Evolutionary conservation across 2,329 filamentous ascomycete genomes (phyloP).

Genomic region (Setomelanomma holmii): DNA sequence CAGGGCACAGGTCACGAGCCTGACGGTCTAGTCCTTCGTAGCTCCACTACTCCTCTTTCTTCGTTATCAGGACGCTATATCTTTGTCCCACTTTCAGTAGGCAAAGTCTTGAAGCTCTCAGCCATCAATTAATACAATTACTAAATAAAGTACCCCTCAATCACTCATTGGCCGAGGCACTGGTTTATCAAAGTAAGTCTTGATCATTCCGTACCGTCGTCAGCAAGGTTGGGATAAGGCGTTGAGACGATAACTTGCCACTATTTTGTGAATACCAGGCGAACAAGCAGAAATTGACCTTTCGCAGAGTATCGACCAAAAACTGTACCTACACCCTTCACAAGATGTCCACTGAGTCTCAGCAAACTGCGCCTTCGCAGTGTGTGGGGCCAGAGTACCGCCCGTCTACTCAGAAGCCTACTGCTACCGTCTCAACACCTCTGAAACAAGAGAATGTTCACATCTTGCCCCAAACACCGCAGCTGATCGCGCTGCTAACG

Average conservation of each 20-base stretch:
- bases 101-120: slow-evolving; percentile 8
- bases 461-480: slow-evolving; percentile 89
- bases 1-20: slow-evolving; percentile 38
- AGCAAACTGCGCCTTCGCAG: slow-evolving; percentile 56
- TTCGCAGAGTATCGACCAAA: background rate
- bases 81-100: slow-evolving; percentile 16
- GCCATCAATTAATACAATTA: slow-evolving; percentile 12
- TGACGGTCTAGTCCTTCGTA: slow-evolving; percentile 24
- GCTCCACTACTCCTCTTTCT: slow-evolving; percentile 22
- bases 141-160: slow-evolving; percentile 5
- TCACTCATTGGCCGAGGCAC: slow-evolving; percentile 5
- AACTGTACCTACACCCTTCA: background rate
- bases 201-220: background rate
- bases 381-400: slow-evolving; percentile 83
- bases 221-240: background rate
- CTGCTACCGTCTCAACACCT: slow-evolving; percentile 84
- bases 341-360: slow-evolving; percentile 36
- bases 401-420: slow-evolving; percentile 77
- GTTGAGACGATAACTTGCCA: too few relatives aligned
- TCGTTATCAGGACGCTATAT: slow-evolving; percentile 25
- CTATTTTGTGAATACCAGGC: too few relatives aligned
- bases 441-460: slow-evolving; percentile 87
- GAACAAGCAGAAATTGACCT: too few relatives aligned
- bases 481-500: slow-evolving; percentile 97
- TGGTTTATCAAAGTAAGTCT: background rate